Base-by-base conservation (phyloP, 2,329 filamentous ascomycete genomes). In the Ascochyta lentis region DNA sequence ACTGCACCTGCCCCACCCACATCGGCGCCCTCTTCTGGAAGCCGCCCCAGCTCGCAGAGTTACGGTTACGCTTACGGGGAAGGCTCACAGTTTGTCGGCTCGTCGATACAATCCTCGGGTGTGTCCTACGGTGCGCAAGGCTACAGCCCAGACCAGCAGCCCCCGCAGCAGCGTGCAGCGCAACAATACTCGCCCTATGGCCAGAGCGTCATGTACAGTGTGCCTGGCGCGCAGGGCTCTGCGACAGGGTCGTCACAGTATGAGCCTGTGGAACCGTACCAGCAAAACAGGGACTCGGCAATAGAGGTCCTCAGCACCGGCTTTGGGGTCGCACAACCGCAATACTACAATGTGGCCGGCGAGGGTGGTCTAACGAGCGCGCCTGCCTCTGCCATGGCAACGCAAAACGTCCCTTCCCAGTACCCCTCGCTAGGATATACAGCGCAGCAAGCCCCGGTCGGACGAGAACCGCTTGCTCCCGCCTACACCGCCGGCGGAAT, bases 141-240 rank as follows among this genome's bases (percentile, higher is more conserved):
- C 66, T 92, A 90, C 75, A 80, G 81, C 56, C 84, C 87, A 59
- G 72, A 69, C 55, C 71, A 74, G 56, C 68, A 77, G 39, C 72
- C 71, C 57, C 76, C 76, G 79, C 75, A 80, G 65, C 73, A 89
- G 84, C 80, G 87, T 80, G 55, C 66, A 35, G 61, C 69, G 55
- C 77, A 78, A 59, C 76, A 79, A 56, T 83, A 82, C 68, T 69
- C 77, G 49, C 78, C 79, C 62, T 87, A 86, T 67, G 81, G 87
- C 49, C 79, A 85, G 51, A 85, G 85, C 61, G 86, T 94, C 80
- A 88, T 95, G 84, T 96, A 96, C 81, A 88, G 87, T 78, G 89
- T 93, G 69, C 70, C 73, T 58, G 67, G 69, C 57, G 61, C 67
- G 57, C 73, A 73, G 64, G 65, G 68, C 56, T 55, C 69, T 50